Base-by-base conservation (phyloP, 139 green algal species). In the Protoeuglena noctilucae region DNA sequence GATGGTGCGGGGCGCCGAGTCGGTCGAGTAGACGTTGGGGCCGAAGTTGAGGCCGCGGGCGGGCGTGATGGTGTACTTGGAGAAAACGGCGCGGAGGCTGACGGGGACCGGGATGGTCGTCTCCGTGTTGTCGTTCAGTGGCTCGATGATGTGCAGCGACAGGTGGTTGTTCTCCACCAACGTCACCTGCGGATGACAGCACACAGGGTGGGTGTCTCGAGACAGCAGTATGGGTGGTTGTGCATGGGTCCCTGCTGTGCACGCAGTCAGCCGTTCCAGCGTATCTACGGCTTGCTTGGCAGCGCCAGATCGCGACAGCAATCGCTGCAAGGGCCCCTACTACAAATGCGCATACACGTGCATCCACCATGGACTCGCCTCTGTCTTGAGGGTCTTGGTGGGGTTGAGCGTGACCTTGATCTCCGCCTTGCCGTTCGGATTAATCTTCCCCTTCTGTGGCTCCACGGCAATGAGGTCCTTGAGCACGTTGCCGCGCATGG, bases 41-140 rank as follows among this genome's bases (percentile, higher is more conserved):
- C 80, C 76, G 60, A 91, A 91, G 70, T 81, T 76, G 61, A 91
- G 68, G 40, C 80, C 81, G 24, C 73, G 63, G 1, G 69, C 67
- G n/a, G 81, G 81, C 4, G 68, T 79, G 59, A 91, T 60, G 27
- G 56, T 53, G 60, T 87, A 91, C 66, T 84, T 85, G 61, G 53
- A 70, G 68, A 82, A 91, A 7, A 80, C 51, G 1, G 81, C 76
- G 3, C 60, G 62, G 0, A 68, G 43, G 46, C 50, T 22, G 22
- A 79, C 48, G 3, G 5, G 9, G 23, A 70, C 40, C 22, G 43
- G 46, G 14, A 68, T 57, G 22, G 18, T 45, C 54, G 26, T 17
- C 63, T 81, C 63, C 27, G 50, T 60, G 43, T 66, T 68, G 23
- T 63, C 64, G 18, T 75, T 91, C 28, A 80, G 54, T 12, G 75